Evolutionary conservation across 2,329 filamentous ascomycete genomes (phyloP), one percentile per base, ranked within the genome.

Genomic region (Rasamsonia emersonii): DNA sequence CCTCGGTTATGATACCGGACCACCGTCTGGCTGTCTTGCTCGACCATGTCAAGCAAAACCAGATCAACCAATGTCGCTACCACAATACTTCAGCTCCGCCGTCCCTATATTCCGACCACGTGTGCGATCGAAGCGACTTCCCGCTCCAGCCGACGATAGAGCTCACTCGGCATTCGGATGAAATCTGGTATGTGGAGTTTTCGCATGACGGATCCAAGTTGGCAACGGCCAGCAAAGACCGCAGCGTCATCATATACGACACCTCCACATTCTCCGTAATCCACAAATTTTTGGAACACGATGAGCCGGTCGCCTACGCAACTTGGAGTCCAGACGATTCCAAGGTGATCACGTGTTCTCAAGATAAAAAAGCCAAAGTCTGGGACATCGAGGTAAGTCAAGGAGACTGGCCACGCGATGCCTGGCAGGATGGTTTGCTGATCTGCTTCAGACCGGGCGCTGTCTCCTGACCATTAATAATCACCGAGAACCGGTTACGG

Each of bases 1-100:
- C 91, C 0, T 91, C 86, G 3, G 84, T 94, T 26, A 96, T 98
- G 88, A 82, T 98, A 33, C 91, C 91, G 2, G 85, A 94, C 51
- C 84, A 91, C 55, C 79, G 91, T 5, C 68, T 98, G 26, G 85
- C 86, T 2, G 72, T 78, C 19, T 67, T 98, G 10, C 65, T 98
- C 32, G 72, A 88, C 36, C 79, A 93, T 43, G 78, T 94, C 21
- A 94, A 95, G 54, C 72, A 80, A 39, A 76, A 71, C 41, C 89
- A 95, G 61, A 83, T 95, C 37, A 74, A 79, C 31, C 75, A 74
- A 18, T 98, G 91, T 54, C 63, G 88, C 23, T 96, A 88, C 57
- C 91, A 98, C 61, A 95, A 93, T 32, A 86, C 79, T 3, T 70
- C 77, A 2, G 62, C 69, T 3, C 74, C 84, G 2, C 86, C 86